Evolutionary conservation across 495 filamentous ascomycete genomes (phyloP).

Genomic region (Hyaloscypha bicolor): DNA sequence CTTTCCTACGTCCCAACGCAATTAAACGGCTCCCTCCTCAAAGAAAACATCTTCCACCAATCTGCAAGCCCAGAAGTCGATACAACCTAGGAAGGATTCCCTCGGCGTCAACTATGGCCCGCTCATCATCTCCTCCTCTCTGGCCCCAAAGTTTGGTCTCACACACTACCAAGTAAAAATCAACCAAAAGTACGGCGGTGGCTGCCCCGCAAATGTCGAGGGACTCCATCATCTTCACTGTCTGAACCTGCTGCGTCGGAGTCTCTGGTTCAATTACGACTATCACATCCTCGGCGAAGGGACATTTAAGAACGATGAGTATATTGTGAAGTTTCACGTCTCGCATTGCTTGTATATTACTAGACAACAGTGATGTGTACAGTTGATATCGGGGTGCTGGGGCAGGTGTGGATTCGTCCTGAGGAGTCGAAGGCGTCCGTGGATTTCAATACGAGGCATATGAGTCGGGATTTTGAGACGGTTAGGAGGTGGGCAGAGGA

Average conservation of each 20-base stretch:
- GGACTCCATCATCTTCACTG: conserved; percentile 63
- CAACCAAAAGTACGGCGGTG: conserved; percentile 53
- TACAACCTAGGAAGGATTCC: conserved; percentile 54
- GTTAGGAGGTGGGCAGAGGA: conserved; percentile 48
- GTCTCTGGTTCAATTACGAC: conserved; percentile 58
- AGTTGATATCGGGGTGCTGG: conserved; percentile 51
- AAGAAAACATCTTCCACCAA: conserved; percentile 53
- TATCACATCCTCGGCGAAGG: conserved; percentile 48
- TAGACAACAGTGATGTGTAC: conserved; percentile 60
- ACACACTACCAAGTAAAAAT: conserved; percentile 49
- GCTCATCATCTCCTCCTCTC: conserved; percentile 31
- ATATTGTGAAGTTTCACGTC: conserved; percentile 50
- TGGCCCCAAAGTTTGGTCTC: conserved; percentile 45
- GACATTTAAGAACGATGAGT: conserved; percentile 51
- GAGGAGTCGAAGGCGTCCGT: conserved; percentile 46
- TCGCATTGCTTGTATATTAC: conserved; percentile 57
- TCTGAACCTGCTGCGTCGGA: conserved; percentile 58
- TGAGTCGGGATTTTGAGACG: conserved; percentile 56
- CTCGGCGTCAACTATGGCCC: conserved; percentile 40
- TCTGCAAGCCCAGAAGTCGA: conserved; percentile 54
- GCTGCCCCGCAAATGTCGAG: conserved; percentile 55
- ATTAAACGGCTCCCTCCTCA: conserved; percentile 55
- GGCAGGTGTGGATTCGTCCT: conserved; percentile 53
- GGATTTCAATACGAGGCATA: conserved; percentile 57
- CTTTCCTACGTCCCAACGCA: conserved; percentile 26